phyloP scores from a whole-genome alignment of 805 yeast species.

The Wickerhamomyces bisporus region DNA sequence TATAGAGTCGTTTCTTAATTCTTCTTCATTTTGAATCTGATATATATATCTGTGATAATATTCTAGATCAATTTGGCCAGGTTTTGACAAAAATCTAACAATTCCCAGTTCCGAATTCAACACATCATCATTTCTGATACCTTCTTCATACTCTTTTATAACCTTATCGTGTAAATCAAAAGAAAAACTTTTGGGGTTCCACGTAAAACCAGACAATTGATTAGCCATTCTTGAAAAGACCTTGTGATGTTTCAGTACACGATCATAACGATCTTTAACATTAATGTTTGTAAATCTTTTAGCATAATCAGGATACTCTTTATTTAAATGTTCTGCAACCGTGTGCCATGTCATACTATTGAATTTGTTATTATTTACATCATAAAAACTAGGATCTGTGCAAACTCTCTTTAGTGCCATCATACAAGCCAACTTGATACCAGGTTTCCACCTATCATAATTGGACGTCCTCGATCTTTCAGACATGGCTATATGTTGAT shows the following conservation, averaged over 20 bases:
- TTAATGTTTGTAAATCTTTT: constrained; percentile 24
- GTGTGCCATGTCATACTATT: constrained; percentile 21
- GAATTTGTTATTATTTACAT: constrained; percentile 11
- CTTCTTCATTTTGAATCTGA: constrained; percentile 6
- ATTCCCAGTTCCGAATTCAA: constrained; percentile 13
- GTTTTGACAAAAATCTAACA: constrained; percentile 18
- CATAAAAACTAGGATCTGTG: constrained; percentile 17
- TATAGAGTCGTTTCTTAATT: constrained; percentile 12
- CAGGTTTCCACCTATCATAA: constrained; percentile 26
- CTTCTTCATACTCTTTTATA: constrained; percentile 11
- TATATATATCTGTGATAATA: constrained; percentile 23
- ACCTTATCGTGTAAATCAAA: constrained; percentile 15
- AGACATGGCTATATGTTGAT: too few relatives aligned
- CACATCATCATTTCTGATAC: constrained; percentile 10
- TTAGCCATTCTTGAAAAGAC: constrained; percentile 21
- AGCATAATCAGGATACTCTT: constrained; percentile 21
- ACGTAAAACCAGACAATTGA: constrained; percentile 15
- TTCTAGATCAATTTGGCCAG: constrained; percentile 23
- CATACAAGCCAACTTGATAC: constrained; percentile 24
- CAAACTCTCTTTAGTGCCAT: constrained; percentile 17
- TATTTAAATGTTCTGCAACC: constrained; percentile 22
- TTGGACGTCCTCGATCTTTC: constrained; percentile 11
- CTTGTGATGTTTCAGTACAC: constrained; percentile 22
- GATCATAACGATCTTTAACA: constrained; percentile 23
- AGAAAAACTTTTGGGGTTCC: constrained; percentile 19